Conservation (phyloP, 495 filamentous ascomycete species). For the Aspergillus bertholletiae region DNA sequence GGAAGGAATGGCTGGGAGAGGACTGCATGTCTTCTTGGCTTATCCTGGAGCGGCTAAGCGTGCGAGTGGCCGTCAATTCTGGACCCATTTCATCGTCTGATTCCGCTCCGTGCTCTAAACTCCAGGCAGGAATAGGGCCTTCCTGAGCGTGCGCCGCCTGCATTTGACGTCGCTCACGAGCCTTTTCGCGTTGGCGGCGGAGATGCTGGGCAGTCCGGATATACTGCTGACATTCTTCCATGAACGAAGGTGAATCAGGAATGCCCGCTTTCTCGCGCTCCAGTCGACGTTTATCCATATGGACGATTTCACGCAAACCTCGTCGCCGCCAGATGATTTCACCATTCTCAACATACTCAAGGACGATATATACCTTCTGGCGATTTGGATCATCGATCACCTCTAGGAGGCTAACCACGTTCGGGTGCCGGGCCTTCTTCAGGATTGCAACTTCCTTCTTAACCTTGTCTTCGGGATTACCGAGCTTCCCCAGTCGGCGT, state of each 20-base stretch:
- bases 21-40: constrained; percentile 28
- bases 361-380: constrained; percentile 96
- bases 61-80: constrained; percentile 32
- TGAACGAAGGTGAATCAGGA: constrained; percentile 43
- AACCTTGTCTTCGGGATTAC: constrained; percentile 83
- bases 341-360: constrained; percentile 90
- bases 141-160: constrained; percentile 44
- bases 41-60: constrained; percentile 31
- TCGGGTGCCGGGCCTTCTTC: constrained; percentile 94
- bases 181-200: constrained; percentile 54
- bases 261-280: constrained; percentile 67
- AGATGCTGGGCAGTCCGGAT: constrained; percentile 53
- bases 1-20: constrained; percentile 44
- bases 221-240: constrained; percentile 61
- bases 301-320: constrained; percentile 72
- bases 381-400: constrained; percentile 95
- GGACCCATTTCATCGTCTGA: constrained; percentile 50
- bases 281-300: constrained; percentile 74
- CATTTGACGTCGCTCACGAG: constrained; percentile 48
- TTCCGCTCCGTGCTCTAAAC: constrained; percentile 73
- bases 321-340: constrained; percentile 92
- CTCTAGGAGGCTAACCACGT: constrained; percentile 90
- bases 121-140: constrained; percentile 59
- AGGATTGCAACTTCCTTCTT: constrained; percentile 96
- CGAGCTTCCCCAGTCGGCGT: constrained; percentile 75